Evolutionary conservation across 257 asterid species (phyloP), one percentile per base, ranked within the genome.

Genomic region (Capsicum pubescens): DNA sequence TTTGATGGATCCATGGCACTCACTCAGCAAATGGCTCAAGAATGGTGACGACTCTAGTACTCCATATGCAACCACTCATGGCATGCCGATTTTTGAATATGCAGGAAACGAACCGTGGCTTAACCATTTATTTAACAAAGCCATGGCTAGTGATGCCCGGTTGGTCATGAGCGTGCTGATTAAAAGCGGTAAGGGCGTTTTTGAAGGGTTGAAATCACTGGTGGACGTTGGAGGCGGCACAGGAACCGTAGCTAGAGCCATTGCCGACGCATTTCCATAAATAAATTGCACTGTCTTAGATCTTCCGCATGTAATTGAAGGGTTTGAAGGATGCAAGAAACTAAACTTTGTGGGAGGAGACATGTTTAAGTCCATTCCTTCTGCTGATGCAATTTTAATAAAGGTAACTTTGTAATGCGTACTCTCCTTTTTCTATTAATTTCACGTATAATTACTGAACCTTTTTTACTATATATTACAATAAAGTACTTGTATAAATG

Each of bases 231-330:
- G 15, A 21, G 69, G 69, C 0, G 39, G 69, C 16, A 86, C 7
- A 46, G 44, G 67, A n/a, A n/a, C 35, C 2, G 6, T 60, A 60
- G 14, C 67, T 60, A n/a, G 19, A 60, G 67, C 35, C 7, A 83
- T 86, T 12, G 86, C 69, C 13, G 16, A 66, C 9, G 72, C 15
- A 17, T 87, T 83, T 17, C 88, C 85, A 12, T n/a, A 50, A 21
- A 54, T 54, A 36, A 83, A 85, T 6, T 85, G 87, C 57, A 44
- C 8, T 50, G 83, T n/a, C 0, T n/a, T 60, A 4, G 67, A 60
- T 8, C 9, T 60, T 2, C 67, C 67, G 9, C 67, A 60, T 60
- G 67, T 60, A 60, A n/a, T n/a, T 60, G 35, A 60, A 60, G 35
- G 66, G 32, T 13, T 60, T 8, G 13, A 60, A 60, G 14, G 67